Conservation (phyloP, 2,329 filamentous ascomycete species). For the Pestalotiopsis sp. region DNA sequence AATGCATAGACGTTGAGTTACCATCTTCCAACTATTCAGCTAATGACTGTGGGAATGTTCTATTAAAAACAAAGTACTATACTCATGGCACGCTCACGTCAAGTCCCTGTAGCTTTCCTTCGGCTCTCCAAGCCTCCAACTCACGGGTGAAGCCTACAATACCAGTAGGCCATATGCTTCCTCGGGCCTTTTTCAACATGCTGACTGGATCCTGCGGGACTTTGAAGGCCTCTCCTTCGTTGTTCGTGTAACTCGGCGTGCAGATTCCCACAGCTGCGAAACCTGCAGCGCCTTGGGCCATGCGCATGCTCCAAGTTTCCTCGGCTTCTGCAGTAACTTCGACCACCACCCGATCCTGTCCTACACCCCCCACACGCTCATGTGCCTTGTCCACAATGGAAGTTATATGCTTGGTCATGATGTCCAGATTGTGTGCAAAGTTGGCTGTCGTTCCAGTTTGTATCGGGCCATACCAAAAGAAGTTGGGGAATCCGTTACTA, state of each 20-base stretch:
- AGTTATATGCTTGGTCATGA: conserved; percentile 1
- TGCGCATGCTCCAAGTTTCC: conserved; percentile 5
- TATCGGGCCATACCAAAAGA: conserved; percentile 4
- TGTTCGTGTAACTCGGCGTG: conserved; percentile 4
- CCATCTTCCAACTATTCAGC: background rate
- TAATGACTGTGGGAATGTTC: background rate
- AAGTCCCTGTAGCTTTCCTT: conserved; percentile 8
- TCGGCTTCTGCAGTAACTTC: conserved; percentile 5
- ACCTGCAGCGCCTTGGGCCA: background rate
- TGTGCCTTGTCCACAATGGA: background rate
- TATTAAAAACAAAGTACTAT: background rate
- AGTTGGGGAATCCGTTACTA: conserved; percentile 16
- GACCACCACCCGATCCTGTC: background rate
- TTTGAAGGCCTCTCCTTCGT: conserved; percentile 6
- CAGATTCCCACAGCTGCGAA: background rate
- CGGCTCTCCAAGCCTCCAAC: conserved; percentile 7
- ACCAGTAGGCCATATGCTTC: conserved; percentile 1
- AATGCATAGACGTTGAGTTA: background rate
- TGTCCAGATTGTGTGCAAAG: conserved; percentile 3
- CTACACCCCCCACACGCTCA: background rate
- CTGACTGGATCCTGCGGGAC: background rate
- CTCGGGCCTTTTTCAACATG: conserved; percentile 4
- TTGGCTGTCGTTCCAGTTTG: conserved; percentile 8
- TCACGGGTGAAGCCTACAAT: conserved; percentile 3
- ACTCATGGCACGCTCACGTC: background rate